Evolutionary conservation across 75 land plant species (phyloP).

Genomic region (Selaginella tamariscina): DNA sequence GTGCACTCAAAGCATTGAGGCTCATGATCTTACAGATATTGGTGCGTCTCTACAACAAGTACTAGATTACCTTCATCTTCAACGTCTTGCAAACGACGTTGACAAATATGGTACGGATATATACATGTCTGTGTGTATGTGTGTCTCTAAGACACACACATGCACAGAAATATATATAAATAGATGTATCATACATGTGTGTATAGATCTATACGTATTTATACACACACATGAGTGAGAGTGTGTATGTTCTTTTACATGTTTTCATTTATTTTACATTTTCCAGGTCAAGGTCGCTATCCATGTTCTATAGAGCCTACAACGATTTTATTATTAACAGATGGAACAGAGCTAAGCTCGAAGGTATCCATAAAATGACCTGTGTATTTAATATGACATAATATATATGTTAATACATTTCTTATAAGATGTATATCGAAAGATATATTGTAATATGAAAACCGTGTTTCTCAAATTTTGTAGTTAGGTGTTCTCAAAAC

Average conservation of each 20-base stretch:
- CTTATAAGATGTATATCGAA: too few relatives aligned
- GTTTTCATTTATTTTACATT: neutral
- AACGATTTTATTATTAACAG: slow-evolving; percentile 24
- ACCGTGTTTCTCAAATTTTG: too few relatives aligned
- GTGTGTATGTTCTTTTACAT: slow-evolving; percentile 10
- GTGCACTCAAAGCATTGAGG: slow-evolving; percentile 27
- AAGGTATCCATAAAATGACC: slow-evolving; percentile 17
- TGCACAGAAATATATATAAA: too few relatives aligned
- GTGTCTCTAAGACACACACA: too few relatives aligned
- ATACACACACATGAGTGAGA: too few relatives aligned
- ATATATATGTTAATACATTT: too few relatives aligned
- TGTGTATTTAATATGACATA: too few relatives aligned
- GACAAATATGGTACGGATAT: slow-evolving; percentile 23
- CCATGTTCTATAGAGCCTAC: slow-evolving; percentile 20
- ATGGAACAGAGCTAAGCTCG: slow-evolving; percentile 30
- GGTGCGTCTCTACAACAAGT: slow-evolving; percentile 18
- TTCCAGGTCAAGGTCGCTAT: slow-evolving; percentile 30
- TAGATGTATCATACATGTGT: too few relatives aligned
- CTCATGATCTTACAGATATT: slow-evolving; percentile 25
- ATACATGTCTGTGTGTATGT: too few relatives aligned
- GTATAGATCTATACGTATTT: too few relatives aligned
- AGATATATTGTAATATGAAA: too few relatives aligned
- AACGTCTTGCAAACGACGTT: slow-evolving; percentile 20
- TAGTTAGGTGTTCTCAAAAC: slow-evolving; percentile 23
- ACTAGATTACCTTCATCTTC: slow-evolving; percentile 22